A percentile compares a stretch with the other conserved stretches of the same genome.
phyloP scores from a whole-genome alignment of 176 grass and related monocot genomes.

The Lolium multiflorum region DNA sequence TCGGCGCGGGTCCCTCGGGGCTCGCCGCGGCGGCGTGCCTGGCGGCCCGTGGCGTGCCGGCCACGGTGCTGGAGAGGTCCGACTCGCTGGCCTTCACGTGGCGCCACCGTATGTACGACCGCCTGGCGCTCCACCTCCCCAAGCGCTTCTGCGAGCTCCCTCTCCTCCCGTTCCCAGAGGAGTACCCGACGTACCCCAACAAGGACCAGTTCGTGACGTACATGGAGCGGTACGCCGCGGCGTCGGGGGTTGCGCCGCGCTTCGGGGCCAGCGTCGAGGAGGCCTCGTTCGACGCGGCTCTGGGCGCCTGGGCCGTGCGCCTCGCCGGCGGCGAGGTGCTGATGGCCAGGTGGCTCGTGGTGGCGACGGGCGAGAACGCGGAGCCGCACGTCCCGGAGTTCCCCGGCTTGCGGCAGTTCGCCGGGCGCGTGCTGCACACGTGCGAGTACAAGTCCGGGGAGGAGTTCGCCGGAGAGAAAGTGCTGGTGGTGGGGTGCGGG shows the following conservation, averaged over 20 bases:
- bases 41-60: slow-evolving; percentile 67
- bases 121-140: slow-evolving; percentile 92
- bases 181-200: slow-evolving; percentile 74
- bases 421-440: slow-evolving; percentile 63
- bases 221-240: slow-evolving; percentile 72
- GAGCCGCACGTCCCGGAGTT: slow-evolving; percentile 66
- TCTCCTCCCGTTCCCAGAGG: slow-evolving; percentile 67
- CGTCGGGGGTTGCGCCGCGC: slow-evolving; percentile 60
- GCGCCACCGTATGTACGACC: slow-evolving; percentile 89
- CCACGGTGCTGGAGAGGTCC: slow-evolving; percentile 75
- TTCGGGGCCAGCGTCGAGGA: slow-evolving; percentile 67
- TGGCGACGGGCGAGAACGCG: slow-evolving; percentile 95
- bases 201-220: slow-evolving; percentile 91
- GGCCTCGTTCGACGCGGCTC: slow-evolving; percentile 56
- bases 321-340: slow-evolving; percentile 50
- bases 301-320: slow-evolving; percentile 66
- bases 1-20: slow-evolving; percentile 91
- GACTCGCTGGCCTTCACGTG: slow-evolving; percentile 87
- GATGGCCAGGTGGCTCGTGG: slow-evolving; percentile 72
- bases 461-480: slow-evolving; percentile 70
- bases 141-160: slow-evolving; percentile 96
- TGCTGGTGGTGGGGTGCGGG: slow-evolving; percentile 89
- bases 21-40: slow-evolving; percentile 86
- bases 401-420: slow-evolving; percentile 52
- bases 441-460: slow-evolving; percentile 87